phyloP scores from a whole-genome alignment of 2,329 filamentous ascomycete species.

The Teratosphaeria viscida region DNA sequence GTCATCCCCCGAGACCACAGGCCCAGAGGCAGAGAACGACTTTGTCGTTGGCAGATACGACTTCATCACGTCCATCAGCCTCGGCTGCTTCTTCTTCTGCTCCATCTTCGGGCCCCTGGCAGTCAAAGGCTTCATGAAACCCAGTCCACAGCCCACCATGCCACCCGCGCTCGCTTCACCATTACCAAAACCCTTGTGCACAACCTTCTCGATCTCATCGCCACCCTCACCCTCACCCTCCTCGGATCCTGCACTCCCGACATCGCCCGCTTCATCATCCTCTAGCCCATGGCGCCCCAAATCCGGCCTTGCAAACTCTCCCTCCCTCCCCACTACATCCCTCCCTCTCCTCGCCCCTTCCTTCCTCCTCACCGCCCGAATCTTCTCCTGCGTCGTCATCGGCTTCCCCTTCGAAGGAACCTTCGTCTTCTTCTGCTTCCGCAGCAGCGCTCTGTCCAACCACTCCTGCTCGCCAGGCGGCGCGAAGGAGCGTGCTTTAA shows the following conservation, averaged over 20 bases:
- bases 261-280: not conserved
- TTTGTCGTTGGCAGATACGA: not conserved
- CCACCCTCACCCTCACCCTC: not conserved
- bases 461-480: slow-evolving; percentile 1
- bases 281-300: not conserved
- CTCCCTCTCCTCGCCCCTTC: not conserved
- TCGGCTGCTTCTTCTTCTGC: not conserved
- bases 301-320: not conserved
- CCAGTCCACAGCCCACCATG: not conserved
- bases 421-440: not conserved
- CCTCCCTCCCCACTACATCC: too few species aligned
- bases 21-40: not conserved
- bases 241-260: not conserved
- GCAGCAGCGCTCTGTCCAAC: not conserved
- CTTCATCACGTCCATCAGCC: not conserved
- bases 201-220: not conserved
- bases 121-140: not conserved
- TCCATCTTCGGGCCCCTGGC: not conserved
- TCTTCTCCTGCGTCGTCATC: slow-evolving; percentile 6
- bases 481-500: slow-evolving; percentile 1
- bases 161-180: not conserved
- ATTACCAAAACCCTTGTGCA: not conserved
- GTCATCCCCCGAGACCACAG: not conserved
- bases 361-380: not conserved
- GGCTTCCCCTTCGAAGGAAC: not conserved